phyloP scores from a whole-genome alignment of 1,139 yeast genomes.

The Candida neerlandica region DNA sequence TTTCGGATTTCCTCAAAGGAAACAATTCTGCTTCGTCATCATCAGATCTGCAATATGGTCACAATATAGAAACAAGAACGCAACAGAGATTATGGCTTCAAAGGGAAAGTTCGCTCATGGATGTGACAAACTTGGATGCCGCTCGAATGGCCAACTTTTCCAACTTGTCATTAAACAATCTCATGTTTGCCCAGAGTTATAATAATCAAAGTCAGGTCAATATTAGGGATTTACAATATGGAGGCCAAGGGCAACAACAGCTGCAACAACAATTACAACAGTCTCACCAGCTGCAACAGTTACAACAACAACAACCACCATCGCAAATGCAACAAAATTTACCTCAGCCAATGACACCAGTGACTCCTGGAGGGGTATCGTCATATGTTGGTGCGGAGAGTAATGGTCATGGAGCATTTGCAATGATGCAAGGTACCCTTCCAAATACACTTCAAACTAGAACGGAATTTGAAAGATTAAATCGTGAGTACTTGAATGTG shows the following conservation, averaged over 20 bases:
- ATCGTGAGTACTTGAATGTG: conserved; percentile 72
- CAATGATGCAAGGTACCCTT: conserved; percentile 36
- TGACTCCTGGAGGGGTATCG: conserved; percentile 7
- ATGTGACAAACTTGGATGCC: conserved; percentile 46
- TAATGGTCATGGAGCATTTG: conserved; percentile 25
- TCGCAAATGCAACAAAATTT: not conserved
- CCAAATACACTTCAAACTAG: conserved; percentile 62
- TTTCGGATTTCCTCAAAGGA: conserved; percentile 32
- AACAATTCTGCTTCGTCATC: conserved; percentile 17
- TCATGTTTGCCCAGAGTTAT: conserved; percentile 47
- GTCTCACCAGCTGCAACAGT: not conserved
- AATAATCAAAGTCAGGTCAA: conserved; percentile 27
- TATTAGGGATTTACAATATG: conserved; percentile 22
- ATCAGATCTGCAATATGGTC: conserved; percentile 14
- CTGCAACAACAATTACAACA: conserved; percentile 8
- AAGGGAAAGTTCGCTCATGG: conserved; percentile 71
- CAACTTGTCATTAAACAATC: conserved; percentile 45
- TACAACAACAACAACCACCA: conserved; percentile 8
- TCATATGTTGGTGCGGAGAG: not conserved
- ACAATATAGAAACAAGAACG: conserved; percentile 56
- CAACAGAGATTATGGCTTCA: conserved; percentile 85
- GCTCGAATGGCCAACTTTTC: conserved; percentile 41
- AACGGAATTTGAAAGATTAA: conserved; percentile 74
- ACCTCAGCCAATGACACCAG: conserved; percentile 11
- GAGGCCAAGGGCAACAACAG: not conserved